phyloP scores from a whole-genome alignment of 2,329 filamentous ascomycete species.

The Oidium heveae region DNA sequence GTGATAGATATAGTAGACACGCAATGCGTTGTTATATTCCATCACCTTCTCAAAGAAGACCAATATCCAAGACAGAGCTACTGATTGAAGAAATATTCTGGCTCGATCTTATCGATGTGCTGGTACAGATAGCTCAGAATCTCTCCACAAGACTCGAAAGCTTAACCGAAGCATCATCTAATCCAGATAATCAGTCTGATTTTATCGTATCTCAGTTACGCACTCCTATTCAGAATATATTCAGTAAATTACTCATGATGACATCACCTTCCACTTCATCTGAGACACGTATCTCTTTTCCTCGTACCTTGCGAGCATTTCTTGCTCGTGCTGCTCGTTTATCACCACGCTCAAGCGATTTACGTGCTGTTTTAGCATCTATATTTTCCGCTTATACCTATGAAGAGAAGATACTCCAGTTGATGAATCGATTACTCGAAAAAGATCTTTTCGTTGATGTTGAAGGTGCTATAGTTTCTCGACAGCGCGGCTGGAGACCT shows the following conservation, averaged over 20 bases:
- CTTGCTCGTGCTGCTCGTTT: constrained; percentile 56
- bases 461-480: constrained; percentile 42
- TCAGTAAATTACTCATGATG: constrained; percentile 60
- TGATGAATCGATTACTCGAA: constrained; percentile 71
- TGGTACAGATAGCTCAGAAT: constrained; percentile 36
- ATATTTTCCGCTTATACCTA: constrained; percentile 93
- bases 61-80: constrained; percentile 18
- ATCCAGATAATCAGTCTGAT: constrained; percentile 23
- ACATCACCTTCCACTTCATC: constrained; percentile 26
- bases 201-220: constrained; percentile 45
- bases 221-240: constrained; percentile 65
- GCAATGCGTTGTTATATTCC: constrained; percentile 14
- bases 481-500: constrained; percentile 75
- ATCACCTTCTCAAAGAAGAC: constrained; percentile 25
- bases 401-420: constrained; percentile 64
- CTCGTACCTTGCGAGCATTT: constrained; percentile 73
- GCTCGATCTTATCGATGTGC: constrained; percentile 33
- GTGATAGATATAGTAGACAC: constrained; percentile 56
- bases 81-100: constrained; percentile 30
- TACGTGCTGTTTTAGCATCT: constrained; percentile 61
- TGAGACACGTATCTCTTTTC: constrained; percentile 43
- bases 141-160: constrained; percentile 29
- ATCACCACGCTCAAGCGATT: constrained; percentile 66
- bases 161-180: constrained; percentile 10
- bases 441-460: constrained; percentile 75